Percentiles rank a stretch among this genome's conserved stretches.
Evolutionary conservation across 352 stramenopile species (phyloP).

Genomic region (Phytophthora rubi): DNA sequence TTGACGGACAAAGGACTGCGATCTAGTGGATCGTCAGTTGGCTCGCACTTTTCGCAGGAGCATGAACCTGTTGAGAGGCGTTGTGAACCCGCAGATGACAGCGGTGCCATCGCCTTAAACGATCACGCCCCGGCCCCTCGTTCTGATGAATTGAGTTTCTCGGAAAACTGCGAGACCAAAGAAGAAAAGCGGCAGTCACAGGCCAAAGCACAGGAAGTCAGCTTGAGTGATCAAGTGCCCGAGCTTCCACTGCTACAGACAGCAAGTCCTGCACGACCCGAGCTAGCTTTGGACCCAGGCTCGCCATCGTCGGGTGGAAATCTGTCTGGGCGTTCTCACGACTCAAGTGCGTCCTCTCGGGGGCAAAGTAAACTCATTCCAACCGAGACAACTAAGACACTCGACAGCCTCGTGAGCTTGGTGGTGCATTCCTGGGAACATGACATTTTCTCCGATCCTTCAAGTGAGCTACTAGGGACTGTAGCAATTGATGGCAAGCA

Average conservation of each 20-base stretch:
- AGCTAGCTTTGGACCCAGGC: neutral
- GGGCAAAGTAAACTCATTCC: neutral
- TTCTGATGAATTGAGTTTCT: neutral
- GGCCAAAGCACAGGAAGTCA: neutral
- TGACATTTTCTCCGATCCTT: slow-evolving; percentile 25
- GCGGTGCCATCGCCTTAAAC: neutral
- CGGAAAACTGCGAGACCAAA: slow-evolving; percentile 6
- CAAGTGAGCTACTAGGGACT: neutral
- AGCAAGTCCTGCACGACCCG: slow-evolving; percentile 12
- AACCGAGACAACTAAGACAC: slow-evolving; percentile 27
- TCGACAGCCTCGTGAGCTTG: slow-evolving; percentile 55
- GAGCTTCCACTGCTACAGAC: slow-evolving; percentile 12
- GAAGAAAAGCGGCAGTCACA: neutral
- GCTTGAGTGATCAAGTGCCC: slow-evolving; percentile 4
- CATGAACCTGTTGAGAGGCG: too few species aligned
- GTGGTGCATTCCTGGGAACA: slow-evolving; percentile 61
- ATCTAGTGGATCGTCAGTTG: neutral
- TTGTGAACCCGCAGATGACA: neutral
- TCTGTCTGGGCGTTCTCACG: neutral
- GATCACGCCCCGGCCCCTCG: neutral
- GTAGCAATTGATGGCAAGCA: neutral
- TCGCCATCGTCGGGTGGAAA: neutral
- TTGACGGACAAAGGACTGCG: neutral
- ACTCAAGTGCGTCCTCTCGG: slow-evolving; percentile 2
- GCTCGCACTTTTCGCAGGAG: neutral